These are phyloP conservation scores for Brasilioporus rufonigricans DNA, from an alignment of 768 basidiomycete species.

Conservation along the genomic window DNA sequence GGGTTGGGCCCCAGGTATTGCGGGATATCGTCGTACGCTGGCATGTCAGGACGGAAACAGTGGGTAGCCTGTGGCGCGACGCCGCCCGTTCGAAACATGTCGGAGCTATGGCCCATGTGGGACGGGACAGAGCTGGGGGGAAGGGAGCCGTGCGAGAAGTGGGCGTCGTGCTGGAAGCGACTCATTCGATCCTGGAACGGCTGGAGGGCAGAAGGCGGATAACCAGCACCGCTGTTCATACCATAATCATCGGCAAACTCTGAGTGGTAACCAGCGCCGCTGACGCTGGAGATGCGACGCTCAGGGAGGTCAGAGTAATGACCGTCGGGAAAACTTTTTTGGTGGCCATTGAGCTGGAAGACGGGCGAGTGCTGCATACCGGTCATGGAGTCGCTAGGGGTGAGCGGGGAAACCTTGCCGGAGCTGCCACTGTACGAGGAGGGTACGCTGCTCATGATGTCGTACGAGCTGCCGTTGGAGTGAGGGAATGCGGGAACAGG, in stretches of 20 bases:
- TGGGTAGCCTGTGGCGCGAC: slow-evolving; percentile 73
- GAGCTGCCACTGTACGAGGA: slow-evolving; percentile 58
- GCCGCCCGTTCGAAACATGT: slow-evolving; percentile 59
- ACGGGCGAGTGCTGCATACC: slow-evolving; percentile 53
- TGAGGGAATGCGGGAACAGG: slow-evolving; percentile 55
- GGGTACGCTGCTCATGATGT: slow-evolving; percentile 59
- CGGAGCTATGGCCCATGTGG: slow-evolving; percentile 50
- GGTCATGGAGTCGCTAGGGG: slow-evolving; percentile 62
- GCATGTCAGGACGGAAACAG: slow-evolving; percentile 52
- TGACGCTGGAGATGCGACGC: slow-evolving; percentile 51
- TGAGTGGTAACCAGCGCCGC: slow-evolving; percentile 45
- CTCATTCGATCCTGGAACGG: slow-evolving; percentile 58
- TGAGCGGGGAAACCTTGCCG: slow-evolving; percentile 75
- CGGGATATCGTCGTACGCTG: slow-evolving; percentile 58
- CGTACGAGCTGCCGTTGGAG: slow-evolving; percentile 55
- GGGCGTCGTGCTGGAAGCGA: slow-evolving; percentile 53
- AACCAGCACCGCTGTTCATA: slow-evolving; percentile 45
- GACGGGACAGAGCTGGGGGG: slow-evolving; percentile 42
- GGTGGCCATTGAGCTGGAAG: slow-evolving; percentile 42
- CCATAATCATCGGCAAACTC: slow-evolving; percentile 68
- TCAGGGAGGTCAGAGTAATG: slow-evolving; percentile 63
- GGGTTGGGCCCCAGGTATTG: slow-evolving; percentile 53
- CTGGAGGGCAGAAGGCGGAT: slow-evolving; percentile 50
- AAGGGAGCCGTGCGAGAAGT: slow-evolving; percentile 46
- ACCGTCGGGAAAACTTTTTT: slow-evolving; percentile 55